These are phyloP conservation scores for Boletellus sp. DNA, from an alignment of 768 basidiomycete species.

Conservation along the genomic window DNA sequence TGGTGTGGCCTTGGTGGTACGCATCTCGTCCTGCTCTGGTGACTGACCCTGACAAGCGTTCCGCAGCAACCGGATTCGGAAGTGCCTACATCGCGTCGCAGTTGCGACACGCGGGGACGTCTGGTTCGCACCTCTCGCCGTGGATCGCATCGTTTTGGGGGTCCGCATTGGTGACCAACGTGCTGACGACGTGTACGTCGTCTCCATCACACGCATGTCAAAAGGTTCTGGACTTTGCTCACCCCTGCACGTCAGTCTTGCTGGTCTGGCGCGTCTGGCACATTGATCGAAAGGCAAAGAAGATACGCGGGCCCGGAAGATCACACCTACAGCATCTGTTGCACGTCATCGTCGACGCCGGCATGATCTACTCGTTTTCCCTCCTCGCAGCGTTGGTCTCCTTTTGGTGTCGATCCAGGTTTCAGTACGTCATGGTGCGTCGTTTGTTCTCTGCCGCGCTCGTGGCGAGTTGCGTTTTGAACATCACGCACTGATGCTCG, in stretches of 20 bases:
- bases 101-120: constrained; percentile 16
- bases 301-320: constrained; percentile 2
- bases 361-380: constrained; percentile 35
- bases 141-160: constrained; percentile 38
- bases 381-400: constrained; percentile 34
- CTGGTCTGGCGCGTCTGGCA: constrained; percentile 31
- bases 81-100: constrained; percentile 16
- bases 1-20: constrained; percentile 29
- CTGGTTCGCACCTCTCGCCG: constrained; percentile 17
- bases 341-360: constrained; percentile 35
- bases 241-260: constrained; percentile 11
- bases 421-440: constrained; percentile 35
- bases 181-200: constrained; percentile 29
- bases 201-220: not conserved
- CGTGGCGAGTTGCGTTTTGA: too few species aligned
- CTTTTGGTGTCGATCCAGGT: constrained; percentile 25
- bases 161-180: constrained; percentile 33
- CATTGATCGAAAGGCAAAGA: constrained; percentile 21
- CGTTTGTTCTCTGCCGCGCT: not conserved
- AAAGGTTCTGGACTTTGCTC: not conserved
- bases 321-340: constrained; percentile 20
- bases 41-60: not conserved
- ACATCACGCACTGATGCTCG: too few species aligned
- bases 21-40: not conserved
- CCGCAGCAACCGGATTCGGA: constrained; percentile 17